phyloP scores from a whole-genome alignment of 2,329 filamentous ascomycete species.

The Podosphaera fusca region DNA sequence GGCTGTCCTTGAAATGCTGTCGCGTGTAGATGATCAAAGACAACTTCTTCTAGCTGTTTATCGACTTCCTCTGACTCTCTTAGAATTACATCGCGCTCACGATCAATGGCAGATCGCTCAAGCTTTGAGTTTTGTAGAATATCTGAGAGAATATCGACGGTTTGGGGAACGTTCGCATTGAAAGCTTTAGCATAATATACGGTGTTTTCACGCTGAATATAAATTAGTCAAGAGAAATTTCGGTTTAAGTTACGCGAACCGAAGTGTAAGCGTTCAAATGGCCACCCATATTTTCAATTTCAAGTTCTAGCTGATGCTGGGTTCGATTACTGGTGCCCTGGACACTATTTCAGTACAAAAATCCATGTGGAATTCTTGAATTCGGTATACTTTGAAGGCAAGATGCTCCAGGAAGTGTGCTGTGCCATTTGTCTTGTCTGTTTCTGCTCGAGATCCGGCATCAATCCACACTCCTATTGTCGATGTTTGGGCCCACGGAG shows the following conservation, averaged over 20 bases:
- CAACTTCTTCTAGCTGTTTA: conserved; percentile 98
- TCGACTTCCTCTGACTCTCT: conserved; percentile 98
- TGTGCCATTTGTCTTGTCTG: conserved; percentile 94
- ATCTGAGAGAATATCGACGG: conserved; percentile 94
- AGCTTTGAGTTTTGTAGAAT: conserved; percentile 99
- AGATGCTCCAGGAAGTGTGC: conserved; percentile 99
- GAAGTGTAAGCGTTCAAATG: conserved; percentile 99
- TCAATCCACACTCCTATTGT: conserved; percentile 99
- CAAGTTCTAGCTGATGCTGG: conserved; percentile 92
- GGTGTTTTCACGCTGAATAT: conserved; percentile 73
- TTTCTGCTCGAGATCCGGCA: conserved; percentile 93
- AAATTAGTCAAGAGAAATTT: not conserved
- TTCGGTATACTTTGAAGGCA: conserved; percentile 71
- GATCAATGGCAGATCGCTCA: conserved; percentile 76
- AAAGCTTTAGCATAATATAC: conserved; percentile 99
- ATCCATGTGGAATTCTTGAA: not conserved
- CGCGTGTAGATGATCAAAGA: conserved; percentile 96
- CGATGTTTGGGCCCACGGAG: conserved; percentile 92
- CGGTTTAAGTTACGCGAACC: conserved; percentile 30
- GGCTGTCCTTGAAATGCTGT: conserved; percentile 94
- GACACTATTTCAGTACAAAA: conserved; percentile 8
- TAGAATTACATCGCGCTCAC: conserved; percentile 95
- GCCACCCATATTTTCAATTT: conserved; percentile 99
- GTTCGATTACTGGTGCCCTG: conserved; percentile 83
- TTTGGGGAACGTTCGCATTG: conserved; percentile 89